Evolutionary conservation across 768 basidiomycete species (phyloP).

Genomic region (Panellus pusillus): DNA sequence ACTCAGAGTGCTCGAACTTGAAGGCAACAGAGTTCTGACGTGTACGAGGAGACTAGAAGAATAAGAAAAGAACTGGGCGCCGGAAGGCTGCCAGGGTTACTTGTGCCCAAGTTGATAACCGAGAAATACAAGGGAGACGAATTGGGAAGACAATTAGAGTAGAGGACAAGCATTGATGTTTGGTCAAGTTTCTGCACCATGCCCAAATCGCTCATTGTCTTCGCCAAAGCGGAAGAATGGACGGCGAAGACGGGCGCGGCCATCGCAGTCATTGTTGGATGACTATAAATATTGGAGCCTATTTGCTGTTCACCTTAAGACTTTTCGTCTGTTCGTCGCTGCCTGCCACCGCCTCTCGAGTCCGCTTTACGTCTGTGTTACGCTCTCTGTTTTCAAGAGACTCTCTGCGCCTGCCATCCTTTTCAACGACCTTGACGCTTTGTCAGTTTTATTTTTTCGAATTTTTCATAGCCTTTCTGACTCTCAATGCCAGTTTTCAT

Average conservation of each 20-base stretch:
- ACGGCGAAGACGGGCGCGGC: not conserved
- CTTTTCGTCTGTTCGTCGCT: constrained; percentile 10
- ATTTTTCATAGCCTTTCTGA: constrained; percentile 1
- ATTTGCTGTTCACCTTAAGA: not conserved
- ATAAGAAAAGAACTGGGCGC: no score
- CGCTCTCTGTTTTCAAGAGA: constrained; percentile 13
- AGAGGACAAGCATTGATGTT: no score
- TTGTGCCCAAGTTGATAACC: no score
- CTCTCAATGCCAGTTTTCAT: not conserved
- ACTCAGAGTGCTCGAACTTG: no score
- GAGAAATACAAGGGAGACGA: no score
- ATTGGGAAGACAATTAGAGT: no score
- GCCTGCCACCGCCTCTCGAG: not conserved
- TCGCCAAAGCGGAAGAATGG: constrained; percentile 10
- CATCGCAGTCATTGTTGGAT: not conserved
- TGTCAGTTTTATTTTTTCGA: not conserved
- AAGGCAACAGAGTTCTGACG: no score
- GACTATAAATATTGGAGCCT: constrained; percentile 5
- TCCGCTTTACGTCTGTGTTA: constrained; percentile 5
- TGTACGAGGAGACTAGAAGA: no score
- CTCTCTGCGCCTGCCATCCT: constrained; percentile 3
- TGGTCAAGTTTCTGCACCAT: not conserved
- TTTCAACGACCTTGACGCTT: not conserved
- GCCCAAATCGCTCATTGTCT: constrained; percentile 8
- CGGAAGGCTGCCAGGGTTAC: no score